phyloP scores from a whole-genome alignment of 2,329 filamentous ascomycete genomes.

The Clonostachys sp. region DNA sequence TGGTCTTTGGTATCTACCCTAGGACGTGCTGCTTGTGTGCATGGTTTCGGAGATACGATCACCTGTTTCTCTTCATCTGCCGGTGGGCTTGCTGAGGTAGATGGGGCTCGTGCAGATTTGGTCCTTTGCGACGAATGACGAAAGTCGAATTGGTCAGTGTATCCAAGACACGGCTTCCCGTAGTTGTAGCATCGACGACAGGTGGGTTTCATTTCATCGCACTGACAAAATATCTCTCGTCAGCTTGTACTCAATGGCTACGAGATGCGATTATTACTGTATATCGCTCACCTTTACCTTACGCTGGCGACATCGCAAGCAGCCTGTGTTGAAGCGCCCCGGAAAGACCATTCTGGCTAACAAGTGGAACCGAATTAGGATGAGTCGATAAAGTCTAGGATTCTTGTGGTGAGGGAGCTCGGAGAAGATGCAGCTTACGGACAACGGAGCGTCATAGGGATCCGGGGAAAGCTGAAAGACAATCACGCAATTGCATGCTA shows the following conservation, averaged over 20 bases:
- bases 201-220: slow-evolving; percentile 22
- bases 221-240: slow-evolving; percentile 8
- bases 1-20: not conserved
- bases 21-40: not conserved
- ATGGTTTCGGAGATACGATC: too few species aligned
- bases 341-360: slow-evolving; percentile 17
- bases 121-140: slow-evolving; percentile 8
- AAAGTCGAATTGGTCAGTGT: slow-evolving; percentile 27
- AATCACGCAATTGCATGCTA: too few species aligned
- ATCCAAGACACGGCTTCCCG: slow-evolving; percentile 22
- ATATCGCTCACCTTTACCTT: slow-evolving; percentile 16
- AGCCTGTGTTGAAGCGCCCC: slow-evolving; percentile 20
- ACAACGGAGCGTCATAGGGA: too few species aligned
- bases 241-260: not conserved
- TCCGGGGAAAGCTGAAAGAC: too few species aligned
- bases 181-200: slow-evolving; percentile 23
- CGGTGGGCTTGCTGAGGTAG: not conserved
- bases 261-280: not conserved
- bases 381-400: too few species aligned
- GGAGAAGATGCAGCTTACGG: too few species aligned
- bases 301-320: slow-evolving; percentile 18
- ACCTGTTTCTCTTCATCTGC: too few species aligned
- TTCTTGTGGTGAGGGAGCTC: too few species aligned
- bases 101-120: too few species aligned
- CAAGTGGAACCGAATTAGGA: not conserved